phyloP scores from a whole-genome alignment of 1,284 basidiomycete genomes.

The Irpex rosettiformis region DNA sequence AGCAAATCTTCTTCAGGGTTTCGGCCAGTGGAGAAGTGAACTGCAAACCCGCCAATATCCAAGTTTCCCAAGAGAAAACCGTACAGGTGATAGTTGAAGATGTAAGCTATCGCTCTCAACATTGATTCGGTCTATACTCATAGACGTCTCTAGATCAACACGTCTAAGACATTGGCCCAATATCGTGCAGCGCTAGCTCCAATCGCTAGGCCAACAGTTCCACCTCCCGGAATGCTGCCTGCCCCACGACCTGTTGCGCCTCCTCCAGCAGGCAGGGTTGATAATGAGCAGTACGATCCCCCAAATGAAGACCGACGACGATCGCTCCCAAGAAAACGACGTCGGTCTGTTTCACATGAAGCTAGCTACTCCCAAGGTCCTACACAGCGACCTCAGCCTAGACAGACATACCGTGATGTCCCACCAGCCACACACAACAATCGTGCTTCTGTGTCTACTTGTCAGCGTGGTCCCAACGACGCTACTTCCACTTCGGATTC shows the following conservation, averaged over 20 bases:
- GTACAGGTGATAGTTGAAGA: slow-evolving; percentile 33
- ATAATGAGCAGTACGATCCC: background rate
- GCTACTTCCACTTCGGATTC: background rate
- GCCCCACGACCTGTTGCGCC: background rate
- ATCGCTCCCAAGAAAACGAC: background rate
- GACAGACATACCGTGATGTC: background rate
- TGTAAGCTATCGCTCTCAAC: slow-evolving; percentile 13
- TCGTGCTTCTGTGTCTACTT: background rate
- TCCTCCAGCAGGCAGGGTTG: background rate
- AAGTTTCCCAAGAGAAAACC: slow-evolving; percentile 28
- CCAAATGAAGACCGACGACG: background rate
- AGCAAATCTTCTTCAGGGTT: slow-evolving; percentile 66
- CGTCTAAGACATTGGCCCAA: background rate
- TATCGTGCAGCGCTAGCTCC: background rate
- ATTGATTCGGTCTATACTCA: background rate
- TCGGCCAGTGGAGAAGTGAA: slow-evolving; percentile 36
- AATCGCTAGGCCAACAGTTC: background rate
- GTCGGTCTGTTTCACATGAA: background rate
- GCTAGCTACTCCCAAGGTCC: background rate
- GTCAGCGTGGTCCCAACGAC: background rate
- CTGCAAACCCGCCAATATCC: slow-evolving; percentile 31
- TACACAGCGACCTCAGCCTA: background rate
- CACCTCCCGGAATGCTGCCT: background rate
- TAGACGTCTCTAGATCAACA: background rate
- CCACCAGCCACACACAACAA: background rate